phyloP scores from a whole-genome alignment of 148 eudicot genomes.

The Silene uniflora region DNA sequence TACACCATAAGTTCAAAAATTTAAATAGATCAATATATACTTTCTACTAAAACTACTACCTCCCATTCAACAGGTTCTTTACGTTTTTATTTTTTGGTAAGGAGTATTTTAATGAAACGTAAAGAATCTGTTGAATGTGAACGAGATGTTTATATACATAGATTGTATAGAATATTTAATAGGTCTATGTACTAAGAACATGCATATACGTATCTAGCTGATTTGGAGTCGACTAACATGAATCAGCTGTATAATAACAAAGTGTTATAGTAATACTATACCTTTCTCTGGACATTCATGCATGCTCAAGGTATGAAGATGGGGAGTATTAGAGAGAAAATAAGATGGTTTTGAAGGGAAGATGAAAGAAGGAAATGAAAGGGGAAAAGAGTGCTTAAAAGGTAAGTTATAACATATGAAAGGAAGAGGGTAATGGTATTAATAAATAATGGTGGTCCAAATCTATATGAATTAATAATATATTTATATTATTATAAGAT shows the following conservation, averaged over 20 bases:
- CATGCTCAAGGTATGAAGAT: constrained; percentile 44
- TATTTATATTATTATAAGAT: not conserved
- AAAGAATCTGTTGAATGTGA: no score
- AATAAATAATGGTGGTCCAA: constrained; percentile 17
- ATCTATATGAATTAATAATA: not conserved
- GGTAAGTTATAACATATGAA: constrained; percentile 26
- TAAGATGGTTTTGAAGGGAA: constrained; percentile 1
- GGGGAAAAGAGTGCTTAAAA: constrained; percentile 34
- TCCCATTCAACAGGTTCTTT: no score
- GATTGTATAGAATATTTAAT: no score
- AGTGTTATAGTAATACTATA: constrained; percentile 9
- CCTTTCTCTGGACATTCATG: constrained; percentile 90
- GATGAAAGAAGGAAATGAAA: constrained; percentile 15
- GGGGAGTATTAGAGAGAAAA: constrained; percentile 30
- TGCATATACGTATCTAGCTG: not conserved
- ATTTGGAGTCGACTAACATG: not conserved
- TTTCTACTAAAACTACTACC: no score
- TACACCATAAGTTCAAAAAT: not conserved
- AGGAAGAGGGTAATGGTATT: not conserved
- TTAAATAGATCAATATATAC: not conserved
- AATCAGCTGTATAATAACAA: not conserved
- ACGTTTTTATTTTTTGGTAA: no score
- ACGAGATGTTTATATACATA: no score
- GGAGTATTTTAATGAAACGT: no score
- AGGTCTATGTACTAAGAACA: no score